These are phyloP conservation scores for Camellia japonica DNA, from an alignment of 148 eudicot genomes.

Conservation along the genomic window DNA sequence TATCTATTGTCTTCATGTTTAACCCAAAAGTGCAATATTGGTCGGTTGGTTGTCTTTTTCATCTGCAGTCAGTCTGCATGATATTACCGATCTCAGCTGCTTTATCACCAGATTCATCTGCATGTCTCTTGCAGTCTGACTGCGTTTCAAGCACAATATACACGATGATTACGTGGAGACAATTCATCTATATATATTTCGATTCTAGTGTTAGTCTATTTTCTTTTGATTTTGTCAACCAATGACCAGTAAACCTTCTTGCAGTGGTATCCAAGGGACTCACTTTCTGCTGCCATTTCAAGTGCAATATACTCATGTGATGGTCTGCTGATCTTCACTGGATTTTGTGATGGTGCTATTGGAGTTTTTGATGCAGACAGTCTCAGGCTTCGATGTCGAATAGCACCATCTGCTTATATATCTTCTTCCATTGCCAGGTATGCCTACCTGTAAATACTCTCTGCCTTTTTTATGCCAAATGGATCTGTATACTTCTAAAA, in stretches of 20 bases:
- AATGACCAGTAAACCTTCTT: background rate
- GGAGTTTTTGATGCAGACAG: slow-evolving; percentile 59
- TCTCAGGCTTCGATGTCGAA: slow-evolving; percentile 52
- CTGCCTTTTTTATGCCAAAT: background rate
- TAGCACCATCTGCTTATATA: slow-evolving; percentile 47
- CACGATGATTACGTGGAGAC: background rate
- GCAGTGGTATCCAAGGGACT: slow-evolving; percentile 61
- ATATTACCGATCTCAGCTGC: background rate
- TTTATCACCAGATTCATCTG: background rate
- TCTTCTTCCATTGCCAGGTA: slow-evolving; percentile 50
- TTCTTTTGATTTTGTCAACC: background rate
- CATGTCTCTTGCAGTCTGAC: no score
- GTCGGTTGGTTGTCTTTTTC: no score
- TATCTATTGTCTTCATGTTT: no score
- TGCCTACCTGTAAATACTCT: background rate
- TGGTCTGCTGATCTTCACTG: slow-evolving; percentile 41
- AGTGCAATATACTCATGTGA: slow-evolving; percentile 58
- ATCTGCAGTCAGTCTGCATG: background rate
- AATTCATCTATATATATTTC: no score
- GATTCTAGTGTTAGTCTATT: background rate
- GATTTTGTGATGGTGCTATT: slow-evolving; percentile 56
- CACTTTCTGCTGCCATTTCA: slow-evolving; percentile 52
- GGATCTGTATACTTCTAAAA: no score
- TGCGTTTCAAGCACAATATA: no score
- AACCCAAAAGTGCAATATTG: no score